Evolutionary conservation across 163 green algal species (phyloP).

Genomic region (Prototheca cutis): DNA sequence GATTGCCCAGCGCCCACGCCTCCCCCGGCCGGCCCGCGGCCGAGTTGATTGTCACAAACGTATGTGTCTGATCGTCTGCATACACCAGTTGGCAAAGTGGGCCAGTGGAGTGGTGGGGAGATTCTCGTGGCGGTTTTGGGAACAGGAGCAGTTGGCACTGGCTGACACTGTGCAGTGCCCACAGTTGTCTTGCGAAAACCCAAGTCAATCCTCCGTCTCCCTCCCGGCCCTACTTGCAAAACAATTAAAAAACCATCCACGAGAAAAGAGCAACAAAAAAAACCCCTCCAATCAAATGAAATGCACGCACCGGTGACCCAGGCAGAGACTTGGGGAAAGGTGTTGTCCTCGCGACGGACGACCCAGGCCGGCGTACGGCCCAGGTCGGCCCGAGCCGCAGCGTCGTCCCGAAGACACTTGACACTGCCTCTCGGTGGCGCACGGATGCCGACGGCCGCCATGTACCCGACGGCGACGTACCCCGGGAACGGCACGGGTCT

Average conservation of each 20-base stretch:
- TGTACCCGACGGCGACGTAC: constrained; percentile 40
- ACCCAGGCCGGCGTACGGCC: neutral
- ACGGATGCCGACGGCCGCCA: constrained; percentile 21
- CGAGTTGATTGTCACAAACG: constrained; percentile 30
- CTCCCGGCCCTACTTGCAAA: too few species aligned
- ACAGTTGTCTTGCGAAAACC: too few species aligned
- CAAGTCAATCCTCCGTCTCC: too few species aligned
- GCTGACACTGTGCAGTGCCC: too few species aligned
- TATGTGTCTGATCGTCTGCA: constrained; percentile 48
- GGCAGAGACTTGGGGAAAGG: constrained; percentile 31
- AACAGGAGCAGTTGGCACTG: too few species aligned
- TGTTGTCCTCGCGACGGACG: neutral
- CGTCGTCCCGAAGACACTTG: constrained; percentile 28
- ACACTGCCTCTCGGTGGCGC: constrained; percentile 15
- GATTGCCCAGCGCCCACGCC: neutral
- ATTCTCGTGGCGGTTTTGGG: too few species aligned
- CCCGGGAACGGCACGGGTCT: constrained; percentile 47
- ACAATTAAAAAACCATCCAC: too few species aligned
- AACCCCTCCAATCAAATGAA: too few species aligned
- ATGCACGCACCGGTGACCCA: too few species aligned
- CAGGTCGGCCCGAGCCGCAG: neutral
- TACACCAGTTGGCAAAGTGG: too few species aligned
- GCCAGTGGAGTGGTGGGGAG: too few species aligned
- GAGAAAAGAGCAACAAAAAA: too few species aligned
- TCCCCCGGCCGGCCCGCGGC: neutral